phyloP scores from a whole-genome alignment of 2,329 filamentous ascomycete species.

The Keithomyces neogunnii region DNA sequence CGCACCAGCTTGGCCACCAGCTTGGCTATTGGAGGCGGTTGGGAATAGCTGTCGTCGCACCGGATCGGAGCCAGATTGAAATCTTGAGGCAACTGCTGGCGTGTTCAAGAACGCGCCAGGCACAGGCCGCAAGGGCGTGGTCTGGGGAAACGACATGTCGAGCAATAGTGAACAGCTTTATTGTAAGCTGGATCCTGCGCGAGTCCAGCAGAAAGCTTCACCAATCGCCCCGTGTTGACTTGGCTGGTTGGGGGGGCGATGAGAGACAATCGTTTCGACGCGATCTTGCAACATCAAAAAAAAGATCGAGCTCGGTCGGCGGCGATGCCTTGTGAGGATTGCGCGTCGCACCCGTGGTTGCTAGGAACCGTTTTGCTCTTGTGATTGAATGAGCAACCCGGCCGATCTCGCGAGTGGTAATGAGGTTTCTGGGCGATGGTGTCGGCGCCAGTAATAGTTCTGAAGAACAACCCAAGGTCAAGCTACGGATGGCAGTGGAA shows the following conservation, averaged over 20 bases:
- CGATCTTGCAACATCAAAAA: constrained; percentile 7
- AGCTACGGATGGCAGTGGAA: constrained; percentile 4
- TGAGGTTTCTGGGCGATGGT: neutral
- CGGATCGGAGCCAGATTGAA: constrained; percentile 33
- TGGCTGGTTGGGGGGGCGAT: neutral
- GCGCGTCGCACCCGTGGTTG: neutral
- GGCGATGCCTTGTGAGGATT: neutral
- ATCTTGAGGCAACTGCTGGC: constrained; percentile 51
- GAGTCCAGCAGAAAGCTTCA: neutral
- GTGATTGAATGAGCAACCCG: neutral
- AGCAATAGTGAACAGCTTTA: constrained; percentile 9
- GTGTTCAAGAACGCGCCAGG: constrained; percentile 72
- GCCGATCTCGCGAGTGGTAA: neutral
- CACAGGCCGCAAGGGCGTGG: constrained; percentile 62
- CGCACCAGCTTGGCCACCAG: constrained; percentile 2
- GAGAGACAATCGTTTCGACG: constrained; percentile 3
- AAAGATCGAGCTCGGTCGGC: constrained; percentile 1
- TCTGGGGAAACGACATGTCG: constrained; percentile 46
- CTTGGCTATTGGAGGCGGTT: constrained; percentile 17
- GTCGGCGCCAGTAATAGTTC: neutral
- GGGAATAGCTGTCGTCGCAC: constrained; percentile 45
- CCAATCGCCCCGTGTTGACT: neutral
- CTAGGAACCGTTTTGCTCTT: neutral
- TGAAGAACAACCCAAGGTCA: neutral
- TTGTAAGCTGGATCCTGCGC: neutral